Conservation (phyloP, 2,329 filamentous ascomycete genomes). For the Xylariaceae sp. region DNA sequence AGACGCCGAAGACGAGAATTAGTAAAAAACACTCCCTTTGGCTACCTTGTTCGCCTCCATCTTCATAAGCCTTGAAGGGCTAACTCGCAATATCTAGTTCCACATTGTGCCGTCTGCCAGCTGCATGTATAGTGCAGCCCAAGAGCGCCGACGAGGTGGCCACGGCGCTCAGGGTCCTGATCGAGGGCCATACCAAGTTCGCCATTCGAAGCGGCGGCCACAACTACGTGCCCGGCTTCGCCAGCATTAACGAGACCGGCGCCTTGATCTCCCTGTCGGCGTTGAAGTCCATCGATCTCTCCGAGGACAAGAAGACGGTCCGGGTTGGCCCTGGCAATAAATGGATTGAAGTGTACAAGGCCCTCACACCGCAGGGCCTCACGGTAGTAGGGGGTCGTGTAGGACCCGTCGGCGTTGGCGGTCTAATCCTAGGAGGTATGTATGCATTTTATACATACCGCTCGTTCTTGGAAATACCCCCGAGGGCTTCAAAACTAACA, state of each 20-base stretch:
- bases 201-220: slow-evolving; percentile 17
- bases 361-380: slow-evolving; percentile 21
- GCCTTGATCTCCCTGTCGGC: slow-evolving; percentile 30
- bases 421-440: slow-evolving; percentile 30
- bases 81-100: slow-evolving; percentile 10
- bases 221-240: slow-evolving; percentile 15
- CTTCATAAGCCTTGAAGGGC: no score
- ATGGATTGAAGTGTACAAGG: slow-evolving; percentile 29
- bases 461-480: no score
- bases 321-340: slow-evolving; percentile 29
- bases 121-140: slow-evolving; percentile 13
- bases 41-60: no score
- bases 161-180: slow-evolving; percentile 7
- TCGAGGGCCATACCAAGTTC: slow-evolving; percentile 7
- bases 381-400: slow-evolving; percentile 26
- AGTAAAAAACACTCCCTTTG: no score
- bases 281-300: slow-evolving; percentile 29
- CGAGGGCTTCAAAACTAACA: no score
- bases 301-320: slow-evolving; percentile 25
- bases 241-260: slow-evolving; percentile 14
- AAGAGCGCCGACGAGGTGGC: slow-evolving; percentile 11
- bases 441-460: no score
- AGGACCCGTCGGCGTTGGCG: slow-evolving; percentile 27
- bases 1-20: slow-evolving; percentile 18
- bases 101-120: slow-evolving; percentile 24